A percentile compares a stretch with the other conserved stretches of the same genome.
Conservation (phyloP, 1,284 basidiomycete genomes). For the Apiotrichum laibachii region DNA sequence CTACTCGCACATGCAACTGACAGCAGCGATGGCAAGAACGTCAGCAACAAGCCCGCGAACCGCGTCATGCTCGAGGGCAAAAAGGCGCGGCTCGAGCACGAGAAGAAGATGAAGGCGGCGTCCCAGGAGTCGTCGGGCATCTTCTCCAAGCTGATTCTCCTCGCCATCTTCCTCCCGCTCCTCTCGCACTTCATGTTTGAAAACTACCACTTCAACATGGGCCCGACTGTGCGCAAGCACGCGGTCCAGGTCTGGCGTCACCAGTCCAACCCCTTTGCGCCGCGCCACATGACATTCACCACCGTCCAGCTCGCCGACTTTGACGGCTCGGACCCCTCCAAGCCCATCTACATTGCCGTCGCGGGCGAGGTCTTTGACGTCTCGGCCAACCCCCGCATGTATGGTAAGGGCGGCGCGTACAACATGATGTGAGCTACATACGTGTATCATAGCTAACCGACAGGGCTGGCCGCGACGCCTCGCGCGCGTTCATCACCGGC, state of each 20-base stretch:
- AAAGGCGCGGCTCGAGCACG: conserved; percentile 30
- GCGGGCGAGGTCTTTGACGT: conserved; percentile 54
- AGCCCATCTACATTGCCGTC: conserved; percentile 52
- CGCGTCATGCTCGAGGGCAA: conserved; percentile 47
- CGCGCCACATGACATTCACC: conserved; percentile 34
- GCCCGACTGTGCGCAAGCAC: conserved; percentile 14
- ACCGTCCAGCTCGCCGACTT: conserved; percentile 38
- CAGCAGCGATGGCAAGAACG: conserved; percentile 57
- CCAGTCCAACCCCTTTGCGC: conserved; percentile 12
- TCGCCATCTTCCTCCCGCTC: conserved; percentile 41
- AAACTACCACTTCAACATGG: conserved; percentile 34
- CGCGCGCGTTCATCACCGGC: conserved; percentile 84
- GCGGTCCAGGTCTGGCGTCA: conserved; percentile 1
- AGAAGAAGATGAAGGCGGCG: conserved; percentile 3
- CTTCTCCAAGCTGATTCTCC: conserved; percentile 22
- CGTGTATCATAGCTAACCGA: neutral
- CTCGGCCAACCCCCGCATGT: conserved; percentile 49
- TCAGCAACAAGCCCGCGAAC: conserved; percentile 63
- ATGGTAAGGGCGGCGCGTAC: conserved; percentile 52
- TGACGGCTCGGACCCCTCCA: conserved; percentile 45
- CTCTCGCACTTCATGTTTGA: conserved; percentile 41
- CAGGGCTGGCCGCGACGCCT: conserved; percentile 78
- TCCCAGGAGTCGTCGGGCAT: neutral
- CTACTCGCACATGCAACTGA: neutral
- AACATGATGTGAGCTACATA: conserved; percentile 22